phyloP scores from a whole-genome alignment of 2,329 filamentous ascomycete species.

The Pestalotiopsis sp. region DNA sequence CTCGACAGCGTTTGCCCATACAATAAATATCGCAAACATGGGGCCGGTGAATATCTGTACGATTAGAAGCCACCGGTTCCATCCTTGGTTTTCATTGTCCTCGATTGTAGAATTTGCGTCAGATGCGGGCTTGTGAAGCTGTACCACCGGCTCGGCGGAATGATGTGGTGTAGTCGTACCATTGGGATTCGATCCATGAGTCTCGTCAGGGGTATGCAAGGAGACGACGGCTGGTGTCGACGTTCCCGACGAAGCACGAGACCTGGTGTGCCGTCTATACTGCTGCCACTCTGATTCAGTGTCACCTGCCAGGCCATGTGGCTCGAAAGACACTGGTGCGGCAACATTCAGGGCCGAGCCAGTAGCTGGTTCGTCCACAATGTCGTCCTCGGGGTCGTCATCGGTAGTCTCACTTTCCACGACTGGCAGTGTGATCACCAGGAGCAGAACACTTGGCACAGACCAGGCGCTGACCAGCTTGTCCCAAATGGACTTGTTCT shows the following conservation, averaged over 20 bases:
- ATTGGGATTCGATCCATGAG: neutral
- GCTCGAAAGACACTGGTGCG: conserved; percentile 39
- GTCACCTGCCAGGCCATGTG: conserved; percentile 31
- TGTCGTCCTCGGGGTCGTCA: conserved; percentile 41
- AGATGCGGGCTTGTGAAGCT: conserved; percentile 24
- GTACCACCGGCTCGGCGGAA: conserved; percentile 17
- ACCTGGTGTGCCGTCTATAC: conserved; percentile 52
- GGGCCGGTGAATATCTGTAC: conserved; percentile 88
- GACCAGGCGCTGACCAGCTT: conserved; percentile 80
- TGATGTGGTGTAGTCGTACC: neutral
- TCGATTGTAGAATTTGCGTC: conserved; percentile 25
- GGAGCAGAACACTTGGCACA: conserved; percentile 85
- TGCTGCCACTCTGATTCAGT: conserved; percentile 62
- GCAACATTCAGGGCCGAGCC: conserved; percentile 33
- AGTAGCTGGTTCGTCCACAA: conserved; percentile 32
- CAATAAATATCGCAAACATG: conserved; percentile 75
- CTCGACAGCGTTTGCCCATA: conserved; percentile 70
- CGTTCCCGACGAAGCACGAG: conserved; percentile 26
- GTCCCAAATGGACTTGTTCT: conserved; percentile 81
- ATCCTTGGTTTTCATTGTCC: conserved; percentile 55
- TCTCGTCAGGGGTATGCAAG: conserved; percentile 14
- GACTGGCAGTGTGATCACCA: conserved; percentile 89
- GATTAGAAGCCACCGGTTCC: conserved; percentile 90
- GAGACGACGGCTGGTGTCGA: conserved; percentile 16
- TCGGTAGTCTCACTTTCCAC: conserved; percentile 72